Percentiles rank a stretch among this genome's conserved stretches.
Conservation (phyloP, 2,329 filamentous ascomycete genomes). For the Verticillium longisporum region DNA sequence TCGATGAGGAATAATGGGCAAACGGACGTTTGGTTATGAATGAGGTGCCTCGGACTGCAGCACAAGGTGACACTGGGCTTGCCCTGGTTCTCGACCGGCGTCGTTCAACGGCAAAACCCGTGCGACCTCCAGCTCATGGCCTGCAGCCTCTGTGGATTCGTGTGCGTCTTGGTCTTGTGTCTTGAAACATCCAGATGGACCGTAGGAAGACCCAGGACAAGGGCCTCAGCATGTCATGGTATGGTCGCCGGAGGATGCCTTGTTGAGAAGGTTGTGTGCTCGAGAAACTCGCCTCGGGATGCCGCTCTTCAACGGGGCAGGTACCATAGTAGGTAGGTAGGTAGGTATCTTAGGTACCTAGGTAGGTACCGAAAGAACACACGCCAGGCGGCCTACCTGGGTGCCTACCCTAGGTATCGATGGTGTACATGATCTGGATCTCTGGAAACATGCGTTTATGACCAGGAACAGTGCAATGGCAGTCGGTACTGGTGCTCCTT, state of each 20-base stretch:
- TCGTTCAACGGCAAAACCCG: not conserved
- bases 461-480: too few species aligned
- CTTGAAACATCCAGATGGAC: not conserved
- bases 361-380: too few species aligned
- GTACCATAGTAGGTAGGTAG: too few species aligned
- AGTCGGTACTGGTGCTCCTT: too few species aligned
- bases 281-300: too few species aligned
- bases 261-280: not conserved
- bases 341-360: too few species aligned
- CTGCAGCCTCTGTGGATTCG: not conserved
- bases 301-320: too few species aligned
- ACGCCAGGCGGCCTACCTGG: too few species aligned
- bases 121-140: not conserved
- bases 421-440: too few species aligned
- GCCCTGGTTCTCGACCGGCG: not conserved
- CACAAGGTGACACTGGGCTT: not conserved
- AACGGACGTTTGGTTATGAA: not conserved
- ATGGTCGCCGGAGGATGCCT: constrained; percentile 10
- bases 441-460: too few species aligned
- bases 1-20: not conserved
- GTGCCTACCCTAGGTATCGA: too few species aligned
- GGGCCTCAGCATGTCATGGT: constrained; percentile 5
- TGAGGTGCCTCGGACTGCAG: not conserved
- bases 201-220: not conserved
- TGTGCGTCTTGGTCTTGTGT: not conserved